Evolutionary conservation across 2,329 filamentous ascomycete species (phyloP).

Genomic region (Venturia nashicola): DNA sequence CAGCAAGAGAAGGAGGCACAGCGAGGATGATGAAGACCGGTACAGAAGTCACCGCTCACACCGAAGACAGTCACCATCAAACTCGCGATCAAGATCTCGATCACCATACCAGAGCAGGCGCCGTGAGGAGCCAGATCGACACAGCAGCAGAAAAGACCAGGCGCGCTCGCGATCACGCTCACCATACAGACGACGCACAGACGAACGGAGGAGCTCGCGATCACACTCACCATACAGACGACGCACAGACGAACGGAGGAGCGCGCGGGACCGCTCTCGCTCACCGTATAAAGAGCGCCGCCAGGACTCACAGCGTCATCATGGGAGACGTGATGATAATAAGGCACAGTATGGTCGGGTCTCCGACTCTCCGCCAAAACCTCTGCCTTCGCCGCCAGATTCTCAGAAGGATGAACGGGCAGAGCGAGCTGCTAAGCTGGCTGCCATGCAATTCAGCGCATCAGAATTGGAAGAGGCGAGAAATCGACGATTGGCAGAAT

Average conservation of each 20-base stretch:
- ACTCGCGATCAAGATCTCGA: constrained; percentile 1
- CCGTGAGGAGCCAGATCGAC: constrained; percentile 12
- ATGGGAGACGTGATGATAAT: background rate
- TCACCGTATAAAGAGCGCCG: background rate
- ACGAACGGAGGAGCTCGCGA: background rate
- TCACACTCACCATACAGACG: constrained; percentile 8
- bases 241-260: background rate
- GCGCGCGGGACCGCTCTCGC: background rate
- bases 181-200: background rate
- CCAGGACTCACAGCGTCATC: background rate
- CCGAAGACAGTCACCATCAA: background rate
- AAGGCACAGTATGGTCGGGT: background rate
- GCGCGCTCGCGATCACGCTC: constrained; percentile 9
- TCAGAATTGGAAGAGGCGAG: constrained; percentile 8
- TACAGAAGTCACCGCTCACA: constrained; percentile 17
- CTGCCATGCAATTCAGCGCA: constrained; percentile 11
- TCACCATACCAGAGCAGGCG: constrained; percentile 12
- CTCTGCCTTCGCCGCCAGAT: background rate
- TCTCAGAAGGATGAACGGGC: background rate
- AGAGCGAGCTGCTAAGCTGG: constrained; percentile 10
- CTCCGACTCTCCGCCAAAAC: background rate
- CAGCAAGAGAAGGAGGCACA: constrained; percentile 12
- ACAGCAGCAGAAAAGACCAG: background rate
- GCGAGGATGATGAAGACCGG: constrained; percentile 20
- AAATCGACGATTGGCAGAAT: constrained; percentile 6